Evolutionary conservation across 768 basidiomycete genomes (phyloP).

Genomic region (Fomitopsis serialis): DNA sequence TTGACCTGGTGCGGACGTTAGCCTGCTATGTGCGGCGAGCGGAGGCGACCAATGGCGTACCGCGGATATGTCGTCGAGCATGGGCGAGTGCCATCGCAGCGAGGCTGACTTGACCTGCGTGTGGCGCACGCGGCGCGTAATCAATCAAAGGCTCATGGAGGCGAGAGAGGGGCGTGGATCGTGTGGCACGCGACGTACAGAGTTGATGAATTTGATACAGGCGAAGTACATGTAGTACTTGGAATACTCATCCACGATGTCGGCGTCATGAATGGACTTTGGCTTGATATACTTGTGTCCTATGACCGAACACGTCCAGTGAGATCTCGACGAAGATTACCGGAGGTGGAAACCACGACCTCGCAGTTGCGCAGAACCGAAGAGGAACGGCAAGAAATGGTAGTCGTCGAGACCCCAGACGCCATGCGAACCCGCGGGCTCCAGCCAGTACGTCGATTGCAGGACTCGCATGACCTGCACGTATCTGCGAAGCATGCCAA

Average conservation of each 20-base stretch:
- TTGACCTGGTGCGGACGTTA: constrained; percentile 46
- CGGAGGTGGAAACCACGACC: constrained; percentile 27
- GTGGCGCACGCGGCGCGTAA: too few species aligned
- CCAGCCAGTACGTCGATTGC: constrained; percentile 94
- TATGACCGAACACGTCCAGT: constrained; percentile 19
- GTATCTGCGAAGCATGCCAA: constrained; percentile 37
- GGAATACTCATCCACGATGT: constrained; percentile 88
- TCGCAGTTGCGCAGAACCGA: constrained; percentile 75
- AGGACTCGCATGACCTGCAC: constrained; percentile 77
- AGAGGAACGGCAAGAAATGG: constrained; percentile 90
- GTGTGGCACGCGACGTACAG: constrained; percentile 40
- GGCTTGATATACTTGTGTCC: constrained; percentile 89
- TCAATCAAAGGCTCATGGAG: too few species aligned
- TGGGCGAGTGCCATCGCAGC: constrained; percentile 95
- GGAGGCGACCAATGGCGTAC: constrained; percentile 27
- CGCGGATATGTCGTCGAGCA: constrained; percentile 96
- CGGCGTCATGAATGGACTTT: constrained; percentile 87
- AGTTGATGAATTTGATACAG: constrained; percentile 94
- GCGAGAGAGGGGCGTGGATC: too few species aligned
- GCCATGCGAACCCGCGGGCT: constrained; percentile 98
- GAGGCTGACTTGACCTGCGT: constrained; percentile 90
- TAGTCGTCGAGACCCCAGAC: constrained; percentile 98
- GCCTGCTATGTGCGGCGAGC: neutral
- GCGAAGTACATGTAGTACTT: constrained; percentile 96
- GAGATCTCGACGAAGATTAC: neutral